Base-by-base conservation (phyloP, 345 rosid species). In the Clausena lansium region DNA sequence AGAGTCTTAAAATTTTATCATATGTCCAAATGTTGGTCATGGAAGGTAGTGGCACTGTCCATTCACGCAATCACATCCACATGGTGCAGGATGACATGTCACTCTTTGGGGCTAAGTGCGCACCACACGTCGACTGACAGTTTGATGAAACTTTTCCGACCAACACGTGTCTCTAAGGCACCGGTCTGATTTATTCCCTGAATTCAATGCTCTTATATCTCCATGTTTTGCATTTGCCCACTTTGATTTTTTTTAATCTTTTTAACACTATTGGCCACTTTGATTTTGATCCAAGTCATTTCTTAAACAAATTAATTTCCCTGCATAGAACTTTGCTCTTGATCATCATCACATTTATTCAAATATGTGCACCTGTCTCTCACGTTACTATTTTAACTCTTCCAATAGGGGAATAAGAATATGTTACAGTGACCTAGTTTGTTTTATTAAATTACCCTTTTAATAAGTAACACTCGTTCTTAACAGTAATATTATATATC, bases 151-250 rank as follows among this genome's bases (percentile, higher is more conserved):
- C 70, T 39, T 68, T 58, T 67, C 78, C 83, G 88, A 86, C 88
- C 86, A 86, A 86, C 88, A 85, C 87, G 88, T 88, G 91, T 86
- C 85, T 83, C 88, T 45, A 86, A 77, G 83, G 69, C 28, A 2
- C 76, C 81, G 84, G 85, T 85, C 83, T 68, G 69, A 36, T n/a
- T 33, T n/a, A 5, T 63, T 24, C 28, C 47, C 39, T n/a, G 27
- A 47, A 33, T 59, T 57, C 45, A 2, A 41, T 17, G 67, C 33
- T 50, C 61, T 19, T 55, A 6, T 38, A 45, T n/a, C 15, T 69
- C 24, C 5, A 45, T 45, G 50, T 45, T 3, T 45, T 45, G 17
- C 47, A 45, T 13, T 45, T 1, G 50, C 50, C 25, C 20, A 7
- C 33, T 45, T 58, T 28, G 36, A 58, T 57, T 57, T 69, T 20